Conservation (phyloP, 306 rosid genomes). For the Adenanthera pavonina region DNA sequence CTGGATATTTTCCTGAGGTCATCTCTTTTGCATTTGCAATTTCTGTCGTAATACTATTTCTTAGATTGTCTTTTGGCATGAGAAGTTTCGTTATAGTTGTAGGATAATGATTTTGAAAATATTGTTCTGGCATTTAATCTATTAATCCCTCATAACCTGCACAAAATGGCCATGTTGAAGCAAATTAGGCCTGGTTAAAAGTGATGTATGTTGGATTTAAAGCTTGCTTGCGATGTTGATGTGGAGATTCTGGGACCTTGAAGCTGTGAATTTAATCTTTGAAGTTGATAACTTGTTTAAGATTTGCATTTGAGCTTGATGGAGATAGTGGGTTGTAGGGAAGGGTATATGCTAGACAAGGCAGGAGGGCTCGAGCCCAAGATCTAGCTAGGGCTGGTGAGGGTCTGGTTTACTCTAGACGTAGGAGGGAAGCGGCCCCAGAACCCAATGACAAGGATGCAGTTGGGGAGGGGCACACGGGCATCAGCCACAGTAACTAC, state of each 20-base stretch:
- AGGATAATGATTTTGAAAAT: not conserved
- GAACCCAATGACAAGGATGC: no score
- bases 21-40: conserved; percentile 7
- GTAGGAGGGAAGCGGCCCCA: no score
- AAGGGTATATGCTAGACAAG: no score
- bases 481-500: no score
- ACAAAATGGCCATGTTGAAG: not conserved
- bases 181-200: not conserved
- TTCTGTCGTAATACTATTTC: not conserved
- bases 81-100: not conserved
- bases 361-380: no score
- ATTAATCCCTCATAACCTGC: not conserved
- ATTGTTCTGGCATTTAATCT: not conserved
- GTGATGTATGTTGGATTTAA: not conserved
- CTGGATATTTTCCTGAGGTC: conserved; percentile 3
- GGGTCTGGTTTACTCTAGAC: no score
- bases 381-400: no score
- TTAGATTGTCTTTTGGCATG: not conserved
- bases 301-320: no score
- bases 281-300: no score
- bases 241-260: not conserved
- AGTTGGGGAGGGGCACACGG: no score
- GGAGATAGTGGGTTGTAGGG: no score
- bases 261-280: not conserved
- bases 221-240: not conserved